phyloP scores from a whole-genome alignment of 495 filamentous ascomycete genomes.

The Glutinoglossum americanum region DNA sequence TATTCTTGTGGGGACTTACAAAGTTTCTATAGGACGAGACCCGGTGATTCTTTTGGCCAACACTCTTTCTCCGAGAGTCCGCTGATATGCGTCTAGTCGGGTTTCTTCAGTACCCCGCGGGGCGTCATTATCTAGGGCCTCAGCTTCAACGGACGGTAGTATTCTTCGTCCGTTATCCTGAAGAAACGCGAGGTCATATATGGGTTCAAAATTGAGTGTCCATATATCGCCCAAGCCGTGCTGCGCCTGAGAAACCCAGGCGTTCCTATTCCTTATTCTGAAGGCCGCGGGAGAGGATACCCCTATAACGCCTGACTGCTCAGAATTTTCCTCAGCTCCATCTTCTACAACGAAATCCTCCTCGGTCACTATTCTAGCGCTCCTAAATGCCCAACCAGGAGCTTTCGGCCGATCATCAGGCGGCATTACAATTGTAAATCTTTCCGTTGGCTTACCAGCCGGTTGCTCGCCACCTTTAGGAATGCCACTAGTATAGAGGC shows the following conservation, averaged over 20 bases:
- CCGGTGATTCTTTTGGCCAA: not conserved
- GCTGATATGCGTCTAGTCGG: not conserved
- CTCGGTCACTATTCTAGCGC: not conserved
- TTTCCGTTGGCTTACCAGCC: not conserved
- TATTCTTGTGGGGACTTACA: not conserved
- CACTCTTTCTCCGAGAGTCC: not conserved
- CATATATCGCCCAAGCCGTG: not conserved
- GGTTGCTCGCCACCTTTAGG: not conserved
- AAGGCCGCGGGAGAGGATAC: not conserved
- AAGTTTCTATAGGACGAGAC: constrained; percentile 2
- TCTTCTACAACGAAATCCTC: constrained; percentile 5
- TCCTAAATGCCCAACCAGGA: not conserved
- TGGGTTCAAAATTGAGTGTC: not conserved
- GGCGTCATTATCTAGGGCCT: not conserved
- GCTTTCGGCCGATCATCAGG: not conserved
- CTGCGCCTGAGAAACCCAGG: not conserved
- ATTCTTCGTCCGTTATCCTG: not conserved
- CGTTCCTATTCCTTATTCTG: not conserved
- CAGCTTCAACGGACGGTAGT: not conserved
- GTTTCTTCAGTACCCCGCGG: not conserved
- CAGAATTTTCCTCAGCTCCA: constrained; percentile 1
- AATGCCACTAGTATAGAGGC: constrained; percentile 4
- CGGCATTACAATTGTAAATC: not conserved
- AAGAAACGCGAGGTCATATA: constrained; percentile 3
- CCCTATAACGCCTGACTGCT: not conserved